These are phyloP conservation scores for Ophiostoma tasmaniense DNA, from an alignment of 2,329 filamentous ascomycete genomes.

Conservation along the genomic window DNA sequence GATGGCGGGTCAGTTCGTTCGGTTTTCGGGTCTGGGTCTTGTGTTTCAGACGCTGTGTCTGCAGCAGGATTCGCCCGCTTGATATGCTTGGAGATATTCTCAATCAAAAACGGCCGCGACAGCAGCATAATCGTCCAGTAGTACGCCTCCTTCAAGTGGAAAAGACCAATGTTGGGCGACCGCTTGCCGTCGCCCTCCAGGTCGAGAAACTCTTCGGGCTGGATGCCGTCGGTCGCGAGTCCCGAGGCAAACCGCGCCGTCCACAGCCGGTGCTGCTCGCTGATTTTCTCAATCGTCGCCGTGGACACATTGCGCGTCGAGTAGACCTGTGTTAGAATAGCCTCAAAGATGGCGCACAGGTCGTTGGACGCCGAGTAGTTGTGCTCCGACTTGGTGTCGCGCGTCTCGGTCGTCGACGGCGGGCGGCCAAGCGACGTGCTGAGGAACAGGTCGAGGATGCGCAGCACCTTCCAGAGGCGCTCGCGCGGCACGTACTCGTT, in stretches of 20 bases:
- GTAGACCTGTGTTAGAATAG: conserved; percentile 30
- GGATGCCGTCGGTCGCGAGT: conserved; percentile 20
- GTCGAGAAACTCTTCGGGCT: conserved; percentile 17
- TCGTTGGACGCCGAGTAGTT: conserved; percentile 27
- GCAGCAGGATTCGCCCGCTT: background rate
- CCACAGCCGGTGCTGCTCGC: conserved; percentile 26
- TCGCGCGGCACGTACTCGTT: conserved; percentile 25
- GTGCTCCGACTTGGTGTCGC: conserved; percentile 19
- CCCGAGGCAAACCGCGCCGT: conserved; percentile 19
- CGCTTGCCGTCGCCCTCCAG: conserved; percentile 17
- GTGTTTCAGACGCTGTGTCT: background rate
- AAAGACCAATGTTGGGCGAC: conserved; percentile 25
- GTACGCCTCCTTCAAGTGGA: conserved; percentile 30
- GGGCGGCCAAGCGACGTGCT: conserved; percentile 29
- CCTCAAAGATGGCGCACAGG: conserved; percentile 31
- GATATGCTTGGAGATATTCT: conserved; percentile 22
- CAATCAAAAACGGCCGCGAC: conserved; percentile 31
- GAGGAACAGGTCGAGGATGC: conserved; percentile 29
- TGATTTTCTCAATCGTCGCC: conserved; percentile 23
- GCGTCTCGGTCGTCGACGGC: conserved; percentile 27
- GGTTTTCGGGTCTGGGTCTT: background rate
- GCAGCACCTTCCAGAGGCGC: conserved; percentile 29
- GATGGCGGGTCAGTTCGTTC: conserved; percentile 9
- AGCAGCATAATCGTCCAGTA: conserved; percentile 34
- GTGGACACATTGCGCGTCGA: conserved; percentile 27